A percentile compares a stretch with the other conserved stretches of the same genome.
Evolutionary conservation across 2,329 filamentous ascomycete species (phyloP).

Genomic region (Ceratocystis alfenasii): DNA sequence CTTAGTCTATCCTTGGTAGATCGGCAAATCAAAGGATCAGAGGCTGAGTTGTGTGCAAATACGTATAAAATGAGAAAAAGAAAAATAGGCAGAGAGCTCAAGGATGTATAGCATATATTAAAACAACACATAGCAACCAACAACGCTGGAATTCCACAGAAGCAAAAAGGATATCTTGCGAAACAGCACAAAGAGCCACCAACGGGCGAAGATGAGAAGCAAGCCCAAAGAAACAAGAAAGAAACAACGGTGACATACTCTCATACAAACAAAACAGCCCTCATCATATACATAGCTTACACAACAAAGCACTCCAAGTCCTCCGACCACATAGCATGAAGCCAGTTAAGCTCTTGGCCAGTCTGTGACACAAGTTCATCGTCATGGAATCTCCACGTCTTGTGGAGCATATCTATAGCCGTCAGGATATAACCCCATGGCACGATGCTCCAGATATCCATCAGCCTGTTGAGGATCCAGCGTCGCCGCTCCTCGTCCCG

Average conservation of each 20-base stretch:
- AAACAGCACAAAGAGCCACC: conserved; percentile 4
- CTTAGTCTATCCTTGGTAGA: too few species aligned
- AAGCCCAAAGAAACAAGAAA: background rate
- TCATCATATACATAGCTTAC: conserved; percentile 24
- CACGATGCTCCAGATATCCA: conserved; percentile 35
- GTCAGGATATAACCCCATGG: conserved; percentile 42
- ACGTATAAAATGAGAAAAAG: too few species aligned
- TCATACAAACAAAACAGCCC: background rate
- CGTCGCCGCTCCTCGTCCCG: conserved; percentile 35
- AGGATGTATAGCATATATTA: background rate
- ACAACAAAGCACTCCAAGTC: conserved; percentile 39
- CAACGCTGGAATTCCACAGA: background rate
- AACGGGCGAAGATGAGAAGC: background rate
- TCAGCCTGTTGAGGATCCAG: conserved; percentile 41
- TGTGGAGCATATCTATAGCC: conserved; percentile 38
- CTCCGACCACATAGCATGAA: conserved; percentile 34
- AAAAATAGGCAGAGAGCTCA: too few species aligned
- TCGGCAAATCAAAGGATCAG: too few species aligned
- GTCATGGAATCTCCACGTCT: conserved; percentile 38
- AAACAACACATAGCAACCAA: background rate
- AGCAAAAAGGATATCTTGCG: conserved; percentile 6
- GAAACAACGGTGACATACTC: background rate
- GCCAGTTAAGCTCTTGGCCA: conserved; percentile 30
- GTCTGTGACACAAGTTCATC: conserved; percentile 22
- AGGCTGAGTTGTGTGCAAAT: too few species aligned